Base-by-base conservation (phyloP, 805 yeast species). In the Ogataea nitratoaversa region DNA sequence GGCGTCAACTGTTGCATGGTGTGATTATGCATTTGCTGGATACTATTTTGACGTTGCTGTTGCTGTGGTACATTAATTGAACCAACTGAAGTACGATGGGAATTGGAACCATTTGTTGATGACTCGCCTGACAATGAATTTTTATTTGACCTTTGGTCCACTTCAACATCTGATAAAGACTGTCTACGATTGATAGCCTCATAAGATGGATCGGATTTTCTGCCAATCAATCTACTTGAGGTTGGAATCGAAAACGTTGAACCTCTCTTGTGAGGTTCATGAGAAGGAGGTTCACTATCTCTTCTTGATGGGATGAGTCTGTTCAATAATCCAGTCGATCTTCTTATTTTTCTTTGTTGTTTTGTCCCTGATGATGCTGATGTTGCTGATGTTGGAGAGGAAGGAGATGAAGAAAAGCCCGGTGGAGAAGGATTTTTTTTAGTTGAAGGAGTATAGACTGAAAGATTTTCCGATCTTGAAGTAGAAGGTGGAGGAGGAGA, bases 231-330 rank as follows among this genome's bases (percentile, higher is more conserved):
- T 7, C 39, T 22, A n/a, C 46, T 18, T 3, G 37, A 17, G 11
- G 19, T 19, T 20, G 37, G 25, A 24, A 32, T 41, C 8, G 24
- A 17, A 23, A 18, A 13, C 8, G 32, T 38, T 17, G 42, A 33
- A 6, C 19, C 31, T 11, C 38, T n/a, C n/a, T n/a, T n/a, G n/a
- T n/a, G n/a, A n/a, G n/a, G n/a, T n/a, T n/a, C n/a, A n/a, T n/a
- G n/a, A n/a, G n/a, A n/a, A n/a, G n/a, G 22, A 6, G 53, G 48
- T 28, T 50, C 59, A 31, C 57, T 52, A 18, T 56, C 63, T 33
- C 60, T 46, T 43, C 62, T 48, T 8, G 55, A 46, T 2, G 62
- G 57, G 3, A 59, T 44, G 9, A 60, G 27, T 33, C 50, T 53
- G 32, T 46, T 50, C 17, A 59, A 38, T 8, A 58, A 30, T 8